A percentile compares a stretch with the other conserved stretches of the same genome.
phyloP scores from a whole-genome alignment of 108 stramenopile genomes.

The Pseudonitzschia multistriata region DNA sequence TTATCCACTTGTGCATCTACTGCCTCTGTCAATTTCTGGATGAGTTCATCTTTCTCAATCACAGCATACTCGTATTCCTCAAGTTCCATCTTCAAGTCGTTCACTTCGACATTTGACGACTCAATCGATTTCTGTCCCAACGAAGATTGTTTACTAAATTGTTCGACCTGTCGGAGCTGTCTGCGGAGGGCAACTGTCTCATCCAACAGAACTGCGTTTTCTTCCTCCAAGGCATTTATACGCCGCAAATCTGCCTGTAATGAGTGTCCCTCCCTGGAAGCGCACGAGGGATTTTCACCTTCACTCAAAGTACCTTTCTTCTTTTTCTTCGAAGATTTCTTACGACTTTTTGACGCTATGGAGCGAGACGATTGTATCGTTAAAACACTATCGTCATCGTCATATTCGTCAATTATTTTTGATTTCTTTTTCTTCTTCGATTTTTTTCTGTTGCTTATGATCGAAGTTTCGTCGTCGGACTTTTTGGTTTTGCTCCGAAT shows the following conservation, averaged over 20 bases:
- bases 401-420: background rate
- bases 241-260: background rate
- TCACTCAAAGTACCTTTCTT: background rate
- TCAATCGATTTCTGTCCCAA: background rate
- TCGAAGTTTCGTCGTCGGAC: slow-evolving; percentile 4
- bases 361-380: slow-evolving; percentile 3
- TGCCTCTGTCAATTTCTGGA: slow-evolving; percentile 43
- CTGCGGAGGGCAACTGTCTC: slow-evolving; percentile 25
- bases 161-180: slow-evolving; percentile 17
- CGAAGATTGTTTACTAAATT: background rate
- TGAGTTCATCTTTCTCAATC: slow-evolving; percentile 36
- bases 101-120: slow-evolving; percentile 28
- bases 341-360: background rate
- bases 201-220: slow-evolving; percentile 29
- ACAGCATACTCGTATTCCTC: slow-evolving; percentile 54
- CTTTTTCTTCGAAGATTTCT: background rate
- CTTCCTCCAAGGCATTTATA: slow-evolving; percentile 14
- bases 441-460: background rate
- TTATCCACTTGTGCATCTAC: slow-evolving; percentile 49
- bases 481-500: slow-evolving; percentile 3
- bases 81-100: slow-evolving; percentile 37
- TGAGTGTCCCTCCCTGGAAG: background rate
- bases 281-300: background rate
- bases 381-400: slow-evolving; percentile 10
- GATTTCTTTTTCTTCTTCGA: slow-evolving; percentile 22